Conservation (phyloP, 1,139 yeast genomes). For the Komagataea norvegica region DNA sequence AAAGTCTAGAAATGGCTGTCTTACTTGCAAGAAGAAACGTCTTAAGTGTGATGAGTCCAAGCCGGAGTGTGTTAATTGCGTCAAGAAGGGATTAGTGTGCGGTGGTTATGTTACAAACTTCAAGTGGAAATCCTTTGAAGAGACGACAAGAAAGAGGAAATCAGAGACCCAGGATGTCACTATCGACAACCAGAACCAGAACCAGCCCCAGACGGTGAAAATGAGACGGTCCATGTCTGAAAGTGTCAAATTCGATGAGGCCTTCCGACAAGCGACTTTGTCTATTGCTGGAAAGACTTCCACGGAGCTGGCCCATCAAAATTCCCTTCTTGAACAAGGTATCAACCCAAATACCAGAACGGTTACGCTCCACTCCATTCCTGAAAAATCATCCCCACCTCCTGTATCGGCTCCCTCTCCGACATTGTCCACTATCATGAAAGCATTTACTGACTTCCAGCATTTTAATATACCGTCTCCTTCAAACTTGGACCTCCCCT, state of each 20-base stretch:
- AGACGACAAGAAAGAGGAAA: slow-evolving; percentile 21
- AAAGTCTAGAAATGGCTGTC: slow-evolving; percentile 36
- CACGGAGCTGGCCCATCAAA: slow-evolving; percentile 45
- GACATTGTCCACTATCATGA: slow-evolving; percentile 41
- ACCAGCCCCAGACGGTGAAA: not conserved
- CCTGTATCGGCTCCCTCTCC: slow-evolving; percentile 33
- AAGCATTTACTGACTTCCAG: slow-evolving; percentile 39
- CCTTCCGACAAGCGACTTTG: slow-evolving; percentile 48
- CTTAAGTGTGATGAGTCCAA: slow-evolving; percentile 56
- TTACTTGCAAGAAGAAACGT: slow-evolving; percentile 53
- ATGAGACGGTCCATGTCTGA: slow-evolving; percentile 4
- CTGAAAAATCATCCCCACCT: no score
- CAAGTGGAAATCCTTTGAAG: slow-evolving; percentile 57
- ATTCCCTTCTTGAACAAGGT: slow-evolving; percentile 20
- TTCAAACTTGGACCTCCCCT: slow-evolving; percentile 18
- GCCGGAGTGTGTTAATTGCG: slow-evolving; percentile 46
- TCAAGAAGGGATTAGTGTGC: slow-evolving; percentile 42
- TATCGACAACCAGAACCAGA: slow-evolving; percentile 9
- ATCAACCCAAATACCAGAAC: slow-evolving; percentile 10
- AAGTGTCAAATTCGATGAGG: slow-evolving; percentile 32
- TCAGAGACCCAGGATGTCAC: slow-evolving; percentile 3
- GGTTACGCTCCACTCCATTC: no score
- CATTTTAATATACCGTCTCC: slow-evolving; percentile 28
- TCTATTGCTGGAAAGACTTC: slow-evolving; percentile 50
- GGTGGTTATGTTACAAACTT: slow-evolving; percentile 63